Base-by-base conservation (phyloP, 2,329 filamentous ascomycete genomes). In the Fusarium sp. region DNA sequence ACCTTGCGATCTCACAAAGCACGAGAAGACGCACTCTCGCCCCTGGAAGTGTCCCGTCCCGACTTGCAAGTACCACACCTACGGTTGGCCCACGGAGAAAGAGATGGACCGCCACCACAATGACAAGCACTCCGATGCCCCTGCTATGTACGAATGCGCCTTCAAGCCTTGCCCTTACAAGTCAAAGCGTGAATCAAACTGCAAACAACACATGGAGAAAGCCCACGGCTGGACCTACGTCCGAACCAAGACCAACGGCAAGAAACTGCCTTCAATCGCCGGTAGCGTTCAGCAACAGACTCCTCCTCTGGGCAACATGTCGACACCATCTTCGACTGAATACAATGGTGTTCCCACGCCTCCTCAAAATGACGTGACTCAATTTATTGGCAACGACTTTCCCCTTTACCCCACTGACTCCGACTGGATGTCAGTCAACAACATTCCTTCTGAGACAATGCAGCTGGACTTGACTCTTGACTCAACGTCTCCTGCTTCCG, bases 201-300 rank as follows among this genome's bases (percentile, higher is more conserved):
- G 93, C 87, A 97, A 97, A 79, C 95, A 97, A 80, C 94, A 98
- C 81, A 97, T 97, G 94, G 95, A 98, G 83, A 97, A 97, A 81
- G 91, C 93, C 1, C 94, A 98, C 75, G 90, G 91, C 61, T 97
- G 93, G 91, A 85, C 86, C n/a, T 97, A 97, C 73, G 86, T 94
- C 57, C 92, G 95, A 69, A 95, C 93, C 62, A 97, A 97, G 86
- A 94, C 91, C 79, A 97, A 97, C 76, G 92, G 92, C 77, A 92
- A 91, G 81, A 88, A 85, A 77, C 71, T 74, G 37, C 72, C 76
- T 58, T 80, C 77, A 71, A 81, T 83, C 57, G 82, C 83, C 28
- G 80, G 78, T 62, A 84, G 82, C 74, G 80, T 84, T 65, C 70
- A 83, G 67, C 80, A 86, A 63, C 79, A 85, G 71, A 84, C 88